Evolutionary conservation across 257 asterid genomes (phyloP), one percentile per base, ranked within the genome.

Genomic region (Solanum pinnatisectum): DNA sequence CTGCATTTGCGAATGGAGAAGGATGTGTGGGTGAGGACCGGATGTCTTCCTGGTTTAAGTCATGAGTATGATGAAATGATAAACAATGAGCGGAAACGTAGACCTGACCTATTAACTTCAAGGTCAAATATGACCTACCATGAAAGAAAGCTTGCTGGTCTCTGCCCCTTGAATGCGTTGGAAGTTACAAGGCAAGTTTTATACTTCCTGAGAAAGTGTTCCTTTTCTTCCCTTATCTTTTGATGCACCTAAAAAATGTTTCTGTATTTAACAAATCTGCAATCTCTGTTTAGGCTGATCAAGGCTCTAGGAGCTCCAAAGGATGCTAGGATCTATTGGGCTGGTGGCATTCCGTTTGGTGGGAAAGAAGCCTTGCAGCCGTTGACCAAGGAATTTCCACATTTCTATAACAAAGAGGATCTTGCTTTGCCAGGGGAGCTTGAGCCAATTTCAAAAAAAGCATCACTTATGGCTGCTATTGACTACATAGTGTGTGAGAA

Each of bases 21-120:
- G 91, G 99, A 96, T 68, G 99, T 96, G 2, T 96, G 98, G 99
- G 99, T 95, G 23, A 92, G 99, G 89, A 96, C 98, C 0, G 99
- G 99, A 16, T 96, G 99, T 86, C 98, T 96, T 73, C 98, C 98
- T 10, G 98, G 99, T 84, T 94, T 96, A 30, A 92, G 87, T 46
- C 91, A 84, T 0, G 89, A 91, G 71, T 92, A 90, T 32, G 97
- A 95, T 63, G 94, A 93, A 86, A 94, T 96, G 92, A 93, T 96
- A 84, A 91, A 88, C 76, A 92, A 94, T 22, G 99, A 96, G 91
- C 88, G 99, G 83, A 94, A 93, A 89, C 44, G 73, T 5, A 92
- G 90, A 30, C 98, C 99, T 0, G 87, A 93, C 88, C 95, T 95
- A 76, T 87, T 96, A 87, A 96, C 98, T 79, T 95, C 98, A 76